Evolutionary conservation across 1,284 basidiomycete species (phyloP).

Genomic region (Marasmius sp.): DNA sequence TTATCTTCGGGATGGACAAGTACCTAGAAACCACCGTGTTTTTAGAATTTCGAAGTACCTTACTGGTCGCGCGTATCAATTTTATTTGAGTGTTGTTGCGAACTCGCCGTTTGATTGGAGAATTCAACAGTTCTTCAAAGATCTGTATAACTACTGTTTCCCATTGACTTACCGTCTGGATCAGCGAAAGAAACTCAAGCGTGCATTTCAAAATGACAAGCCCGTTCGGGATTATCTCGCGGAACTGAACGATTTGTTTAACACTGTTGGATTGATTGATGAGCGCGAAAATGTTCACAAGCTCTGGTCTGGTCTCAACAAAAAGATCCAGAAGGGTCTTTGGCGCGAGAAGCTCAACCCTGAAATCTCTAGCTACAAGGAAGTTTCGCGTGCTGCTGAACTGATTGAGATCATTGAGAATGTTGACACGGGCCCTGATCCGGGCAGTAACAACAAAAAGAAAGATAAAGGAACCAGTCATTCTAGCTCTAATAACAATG

Average conservation of each 20-base stretch:
- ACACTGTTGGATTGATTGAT: constrained; percentile 22
- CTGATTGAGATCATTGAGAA: constrained; percentile 13
- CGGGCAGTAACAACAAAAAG: background rate
- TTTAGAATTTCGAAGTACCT: constrained; percentile 29
- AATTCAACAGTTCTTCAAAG: constrained; percentile 23
- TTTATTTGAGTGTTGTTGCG: constrained; percentile 35
- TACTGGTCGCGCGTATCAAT: constrained; percentile 36
- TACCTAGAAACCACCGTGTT: constrained; percentile 19
- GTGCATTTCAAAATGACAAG: constrained; percentile 20
- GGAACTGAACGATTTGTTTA: constrained; percentile 24
- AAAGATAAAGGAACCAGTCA: background rate
- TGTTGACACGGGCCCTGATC: background rate
- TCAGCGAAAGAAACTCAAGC: constrained; percentile 23
- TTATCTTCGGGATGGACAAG: constrained; percentile 27
- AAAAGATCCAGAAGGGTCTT: constrained; percentile 9
- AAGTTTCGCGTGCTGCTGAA: constrained; percentile 2
- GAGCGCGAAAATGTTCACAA: constrained; percentile 18
- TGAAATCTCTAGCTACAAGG: constrained; percentile 5
- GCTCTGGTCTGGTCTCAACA: constrained; percentile 21
- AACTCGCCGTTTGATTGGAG: constrained; percentile 22
- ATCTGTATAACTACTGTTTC: constrained; percentile 31
- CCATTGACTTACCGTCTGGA: constrained; percentile 22
- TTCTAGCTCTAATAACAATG: background rate
- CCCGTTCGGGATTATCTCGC: constrained; percentile 21
- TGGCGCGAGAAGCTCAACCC: constrained; percentile 12